Conservation (phyloP, 768 basidiomycete genomes). For the Rhizopogon vinicolor region DNA sequence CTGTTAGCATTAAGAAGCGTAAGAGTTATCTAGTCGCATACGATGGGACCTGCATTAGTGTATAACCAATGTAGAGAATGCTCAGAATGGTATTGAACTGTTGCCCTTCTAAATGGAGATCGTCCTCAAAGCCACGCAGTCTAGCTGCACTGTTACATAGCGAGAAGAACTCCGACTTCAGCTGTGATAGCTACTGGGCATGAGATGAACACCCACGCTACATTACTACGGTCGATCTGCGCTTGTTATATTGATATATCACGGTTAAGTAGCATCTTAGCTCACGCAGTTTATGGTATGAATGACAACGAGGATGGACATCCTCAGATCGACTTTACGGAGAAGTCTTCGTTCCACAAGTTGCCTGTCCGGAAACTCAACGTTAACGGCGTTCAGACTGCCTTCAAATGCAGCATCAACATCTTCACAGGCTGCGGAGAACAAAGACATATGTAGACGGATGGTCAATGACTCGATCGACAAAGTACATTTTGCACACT, state of each 20-base stretch:
- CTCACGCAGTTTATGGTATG: conserved; percentile 32
- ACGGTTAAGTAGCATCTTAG: not conserved
- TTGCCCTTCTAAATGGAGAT: conserved; percentile 54
- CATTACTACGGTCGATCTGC: conserved; percentile 71
- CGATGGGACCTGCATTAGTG: conserved; percentile 78
- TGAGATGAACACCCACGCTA: conserved; percentile 36
- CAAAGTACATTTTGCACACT: not conserved
- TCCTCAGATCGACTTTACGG: conserved; percentile 27
- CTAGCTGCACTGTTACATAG: conserved; percentile 58
- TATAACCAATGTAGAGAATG: conserved; percentile 68
- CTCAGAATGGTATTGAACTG: conserved; percentile 68
- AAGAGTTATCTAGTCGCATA: conserved; percentile 26
- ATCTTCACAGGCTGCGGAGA: conserved; percentile 1
- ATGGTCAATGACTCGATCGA: not conserved
- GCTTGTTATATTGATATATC: not conserved
- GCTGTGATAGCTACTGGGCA: not conserved
- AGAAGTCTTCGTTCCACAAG: conserved; percentile 39
- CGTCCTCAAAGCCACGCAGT: conserved; percentile 60
- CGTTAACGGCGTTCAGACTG: not conserved
- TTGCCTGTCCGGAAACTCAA: conserved; percentile 18
- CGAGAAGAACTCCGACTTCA: not conserved
- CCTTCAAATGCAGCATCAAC: not conserved
- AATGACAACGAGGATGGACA: conserved; percentile 30
- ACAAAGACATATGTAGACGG: not conserved
- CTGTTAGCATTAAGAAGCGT: not conserved